A percentile compares a stretch with the other conserved stretches of the same genome.
These are phyloP conservation scores for Blastomyces gilchristii DNA, from an alignment of 2,329 filamentous ascomycete genomes.

Conservation along the genomic window DNA sequence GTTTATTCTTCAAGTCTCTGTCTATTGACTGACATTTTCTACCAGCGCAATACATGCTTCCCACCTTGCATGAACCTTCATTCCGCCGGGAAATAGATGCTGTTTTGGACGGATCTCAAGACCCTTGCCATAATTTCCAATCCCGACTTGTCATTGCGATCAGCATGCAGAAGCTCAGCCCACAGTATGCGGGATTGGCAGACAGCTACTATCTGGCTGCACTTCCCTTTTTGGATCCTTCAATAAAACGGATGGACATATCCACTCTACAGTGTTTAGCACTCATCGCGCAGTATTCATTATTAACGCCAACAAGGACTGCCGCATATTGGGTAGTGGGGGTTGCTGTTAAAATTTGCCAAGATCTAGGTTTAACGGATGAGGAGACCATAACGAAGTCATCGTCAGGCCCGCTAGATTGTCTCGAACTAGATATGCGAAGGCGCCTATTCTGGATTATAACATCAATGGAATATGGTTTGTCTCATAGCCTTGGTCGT, in stretches of 20 bases:
- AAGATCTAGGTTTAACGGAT: slow-evolving; percentile 77
- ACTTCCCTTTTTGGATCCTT: slow-evolving; percentile 69
- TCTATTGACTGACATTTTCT: slow-evolving; percentile 11
- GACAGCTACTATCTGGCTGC: slow-evolving; percentile 93
- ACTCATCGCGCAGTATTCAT: slow-evolving; percentile 80
- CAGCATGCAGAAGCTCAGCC: slow-evolving; percentile 82
- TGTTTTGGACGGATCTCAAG: slow-evolving; percentile 64
- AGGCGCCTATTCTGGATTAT: slow-evolving; percentile 82
- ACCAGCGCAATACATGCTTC: slow-evolving; percentile 76
- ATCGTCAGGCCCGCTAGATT: slow-evolving; percentile 51
- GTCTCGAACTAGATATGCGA: slow-evolving; percentile 77
- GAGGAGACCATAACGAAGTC: slow-evolving; percentile 72
- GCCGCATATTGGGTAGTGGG: slow-evolving; percentile 91
- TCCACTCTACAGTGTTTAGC: slow-evolving; percentile 83
- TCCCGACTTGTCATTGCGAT: slow-evolving; percentile 89
- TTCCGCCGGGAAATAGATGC: slow-evolving; percentile 68
- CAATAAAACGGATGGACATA: slow-evolving; percentile 79
- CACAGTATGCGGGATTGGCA: slow-evolving; percentile 81
- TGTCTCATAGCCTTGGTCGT: slow-evolving; percentile 79
- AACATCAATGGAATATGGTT: slow-evolving; percentile 74
- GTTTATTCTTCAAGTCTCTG: background rate
- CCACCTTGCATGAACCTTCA: slow-evolving; percentile 71
- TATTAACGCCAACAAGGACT: slow-evolving; percentile 82
- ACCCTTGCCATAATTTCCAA: slow-evolving; percentile 79
- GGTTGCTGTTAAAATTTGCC: slow-evolving; percentile 74